Conservation (phyloP, 83 land plant species). For the Picea abies region DNA sequence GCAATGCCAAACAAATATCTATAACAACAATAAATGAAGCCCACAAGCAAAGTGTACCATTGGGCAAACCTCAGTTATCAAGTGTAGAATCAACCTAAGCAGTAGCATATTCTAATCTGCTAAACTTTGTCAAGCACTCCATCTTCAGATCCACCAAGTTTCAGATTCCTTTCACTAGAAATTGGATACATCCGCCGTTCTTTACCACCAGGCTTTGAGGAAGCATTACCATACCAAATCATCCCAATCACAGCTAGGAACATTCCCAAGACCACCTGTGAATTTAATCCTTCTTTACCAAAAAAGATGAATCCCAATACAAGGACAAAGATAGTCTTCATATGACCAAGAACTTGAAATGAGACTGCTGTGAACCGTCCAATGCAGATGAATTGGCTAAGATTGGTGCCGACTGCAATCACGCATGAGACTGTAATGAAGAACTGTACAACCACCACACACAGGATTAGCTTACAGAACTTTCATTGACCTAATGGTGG, state of each 20-base stretch:
- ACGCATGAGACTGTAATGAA: conserved; percentile 68
- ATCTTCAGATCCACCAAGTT: conserved; percentile 20
- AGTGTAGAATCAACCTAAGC: background rate
- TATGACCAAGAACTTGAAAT: conserved; percentile 68
- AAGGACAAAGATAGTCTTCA: conserved; percentile 62
- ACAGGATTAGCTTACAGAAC: conserved; percentile 8
- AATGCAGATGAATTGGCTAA: conserved; percentile 72
- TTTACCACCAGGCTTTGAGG: conserved; percentile 60
- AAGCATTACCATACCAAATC: conserved; percentile 76
- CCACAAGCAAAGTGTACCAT: background rate
- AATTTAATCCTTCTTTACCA: conserved; percentile 62
- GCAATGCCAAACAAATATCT: conserved; percentile 5
- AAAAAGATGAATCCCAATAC: conserved; percentile 58
- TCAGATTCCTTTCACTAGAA: conserved; percentile 22
- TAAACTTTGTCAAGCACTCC: conserved; percentile 11
- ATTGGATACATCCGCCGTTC: conserved; percentile 24
- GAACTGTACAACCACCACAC: conserved; percentile 45
- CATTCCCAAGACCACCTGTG: conserved; percentile 65
- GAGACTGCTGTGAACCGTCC: conserved; percentile 73
- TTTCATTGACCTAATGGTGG: background rate
- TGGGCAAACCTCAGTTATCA: conserved; percentile 1
- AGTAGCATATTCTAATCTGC: background rate
- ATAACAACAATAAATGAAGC: background rate
- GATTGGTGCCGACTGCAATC: conserved; percentile 72
- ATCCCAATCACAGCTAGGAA: conserved; percentile 56